These are phyloP conservation scores for Boletus vinaceobasis DNA, from an alignment of 768 basidiomycete species.

Conservation along the genomic window DNA sequence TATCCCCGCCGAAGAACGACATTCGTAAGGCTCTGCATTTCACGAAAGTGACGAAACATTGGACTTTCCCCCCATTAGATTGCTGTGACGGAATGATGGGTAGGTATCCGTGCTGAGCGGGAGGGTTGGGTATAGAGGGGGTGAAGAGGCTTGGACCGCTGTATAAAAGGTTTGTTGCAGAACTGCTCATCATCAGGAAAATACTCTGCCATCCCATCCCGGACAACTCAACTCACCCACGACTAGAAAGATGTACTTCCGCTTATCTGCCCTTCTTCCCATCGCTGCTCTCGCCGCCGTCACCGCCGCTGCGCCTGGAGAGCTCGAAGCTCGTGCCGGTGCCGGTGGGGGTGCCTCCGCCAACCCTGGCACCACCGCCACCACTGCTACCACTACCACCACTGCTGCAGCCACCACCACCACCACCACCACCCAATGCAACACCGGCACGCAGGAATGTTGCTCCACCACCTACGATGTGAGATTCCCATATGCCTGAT, in stretches of 20 bases:
- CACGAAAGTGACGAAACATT: too few relatives aligned
- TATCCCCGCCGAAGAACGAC: background rate
- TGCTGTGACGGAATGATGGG: background rate
- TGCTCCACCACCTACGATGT: background rate
- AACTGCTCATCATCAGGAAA: background rate
- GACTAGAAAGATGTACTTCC: constrained; percentile 5
- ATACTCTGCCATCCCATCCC: background rate
- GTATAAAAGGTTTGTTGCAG: background rate
- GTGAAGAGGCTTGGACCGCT: too few relatives aligned
- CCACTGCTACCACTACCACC: too few relatives aligned
- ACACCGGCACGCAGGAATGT: constrained; percentile 7
- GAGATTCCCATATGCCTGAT: background rate
- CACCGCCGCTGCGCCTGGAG: constrained; percentile 4
- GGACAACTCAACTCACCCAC: background rate
- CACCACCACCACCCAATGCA: background rate
- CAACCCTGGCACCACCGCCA: too few relatives aligned
- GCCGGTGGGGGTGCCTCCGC: too few relatives aligned
- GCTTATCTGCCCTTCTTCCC: constrained; percentile 4
- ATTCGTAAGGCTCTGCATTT: too few relatives aligned
- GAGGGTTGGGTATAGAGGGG: background rate
- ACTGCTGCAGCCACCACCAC: too few relatives aligned
- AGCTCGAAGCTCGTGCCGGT: background rate
- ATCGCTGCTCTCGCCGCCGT: constrained; percentile 5
- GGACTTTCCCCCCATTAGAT: background rate
- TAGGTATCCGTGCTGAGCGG: background rate